Percentiles rank a stretch among this genome's conserved stretches.
Conservation (phyloP, 1,139 yeast genomes). For the Scheffersomyces titani region DNA sequence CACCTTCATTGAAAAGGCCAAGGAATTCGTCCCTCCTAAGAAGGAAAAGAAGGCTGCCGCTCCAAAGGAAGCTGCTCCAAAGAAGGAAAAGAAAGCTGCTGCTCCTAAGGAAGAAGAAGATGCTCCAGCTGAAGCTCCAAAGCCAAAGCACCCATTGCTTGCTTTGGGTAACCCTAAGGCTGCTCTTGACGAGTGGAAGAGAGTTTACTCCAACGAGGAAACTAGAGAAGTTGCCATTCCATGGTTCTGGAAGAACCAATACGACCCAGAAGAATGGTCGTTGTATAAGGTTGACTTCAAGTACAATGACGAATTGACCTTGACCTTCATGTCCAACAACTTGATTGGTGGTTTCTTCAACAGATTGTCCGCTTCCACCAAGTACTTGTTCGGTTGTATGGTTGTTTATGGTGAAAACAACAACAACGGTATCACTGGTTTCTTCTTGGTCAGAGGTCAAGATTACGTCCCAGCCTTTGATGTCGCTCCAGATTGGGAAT, state of each 20-base stretch:
- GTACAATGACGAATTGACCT: constrained; percentile 96
- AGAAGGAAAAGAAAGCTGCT: constrained; percentile 32
- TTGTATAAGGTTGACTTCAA: constrained; percentile 94
- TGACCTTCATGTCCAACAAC: constrained; percentile 98
- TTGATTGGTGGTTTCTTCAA: constrained; percentile 97
- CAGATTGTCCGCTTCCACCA: constrained; percentile 89
- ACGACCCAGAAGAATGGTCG: constrained; percentile 92
- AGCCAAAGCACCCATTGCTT: constrained; percentile 92
- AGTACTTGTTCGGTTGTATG: constrained; percentile 90
- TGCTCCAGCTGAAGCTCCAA: constrained; percentile 49
- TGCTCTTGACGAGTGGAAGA: constrained; percentile 92
- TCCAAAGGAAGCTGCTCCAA: constrained; percentile 22
- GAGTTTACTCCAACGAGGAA: constrained; percentile 95
- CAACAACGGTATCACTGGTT: constrained; percentile 97
- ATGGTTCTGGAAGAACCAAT: constrained; percentile 95
- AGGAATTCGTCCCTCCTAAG: constrained; percentile 76
- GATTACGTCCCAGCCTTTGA: constrained; percentile 88
- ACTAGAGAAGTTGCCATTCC: constrained; percentile 94
- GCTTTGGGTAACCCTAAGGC: constrained; percentile 73
- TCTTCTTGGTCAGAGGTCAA: constrained; percentile 93
- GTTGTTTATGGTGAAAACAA: constrained; percentile 98
- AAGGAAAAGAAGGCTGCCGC: constrained; percentile 56
- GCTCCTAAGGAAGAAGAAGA: constrained; percentile 35
- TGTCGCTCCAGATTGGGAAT: constrained; percentile 99
- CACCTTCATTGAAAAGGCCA: constrained; percentile 65